phyloP scores from a whole-genome alignment of 78 protist species.

The Pigoraptor vietnamica region DNA sequence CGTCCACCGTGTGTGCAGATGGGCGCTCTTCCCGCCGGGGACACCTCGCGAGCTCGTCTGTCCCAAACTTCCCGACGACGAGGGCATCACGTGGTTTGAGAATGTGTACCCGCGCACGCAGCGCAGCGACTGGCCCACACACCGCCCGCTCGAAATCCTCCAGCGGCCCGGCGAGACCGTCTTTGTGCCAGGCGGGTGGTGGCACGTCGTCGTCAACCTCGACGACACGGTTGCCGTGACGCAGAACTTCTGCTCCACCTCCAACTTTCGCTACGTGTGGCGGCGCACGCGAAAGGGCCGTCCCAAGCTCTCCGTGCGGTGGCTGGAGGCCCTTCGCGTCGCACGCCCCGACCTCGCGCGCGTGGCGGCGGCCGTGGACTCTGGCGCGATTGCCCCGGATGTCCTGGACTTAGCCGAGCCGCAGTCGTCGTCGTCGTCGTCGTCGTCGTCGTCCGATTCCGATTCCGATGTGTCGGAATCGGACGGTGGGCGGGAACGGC shows the following conservation, averaged over 20 bases:
- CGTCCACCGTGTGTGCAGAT: constrained; percentile 1
- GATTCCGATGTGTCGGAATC: no score
- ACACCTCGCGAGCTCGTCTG: constrained; percentile 24
- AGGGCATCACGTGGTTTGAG: constrained; percentile 12
- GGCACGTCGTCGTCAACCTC: constrained; percentile 56
- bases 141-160: constrained; percentile 4
- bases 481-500: no score
- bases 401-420: background rate
- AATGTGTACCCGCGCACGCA: background rate
- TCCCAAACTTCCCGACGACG: background rate
- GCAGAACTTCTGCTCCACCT: constrained; percentile 34
- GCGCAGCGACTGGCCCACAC: background rate
- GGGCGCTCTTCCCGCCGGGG: constrained; percentile 49
- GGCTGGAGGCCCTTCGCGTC: background rate
- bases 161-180: constrained; percentile 35
- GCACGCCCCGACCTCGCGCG: constrained; percentile 7
- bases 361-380: background rate
- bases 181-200: constrained; percentile 66
- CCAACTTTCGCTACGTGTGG: background rate
- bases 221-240: constrained; percentile 46
- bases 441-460: background rate
- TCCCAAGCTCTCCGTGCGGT: constrained; percentile 2
- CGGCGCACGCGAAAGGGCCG: constrained; percentile 15
- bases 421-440: background rate
- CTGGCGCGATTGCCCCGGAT: background rate